These are phyloP conservation scores for Paratinospora sagittata DNA, from an alignment of 164 flowering plant genomes.

Conservation along the genomic window DNA sequence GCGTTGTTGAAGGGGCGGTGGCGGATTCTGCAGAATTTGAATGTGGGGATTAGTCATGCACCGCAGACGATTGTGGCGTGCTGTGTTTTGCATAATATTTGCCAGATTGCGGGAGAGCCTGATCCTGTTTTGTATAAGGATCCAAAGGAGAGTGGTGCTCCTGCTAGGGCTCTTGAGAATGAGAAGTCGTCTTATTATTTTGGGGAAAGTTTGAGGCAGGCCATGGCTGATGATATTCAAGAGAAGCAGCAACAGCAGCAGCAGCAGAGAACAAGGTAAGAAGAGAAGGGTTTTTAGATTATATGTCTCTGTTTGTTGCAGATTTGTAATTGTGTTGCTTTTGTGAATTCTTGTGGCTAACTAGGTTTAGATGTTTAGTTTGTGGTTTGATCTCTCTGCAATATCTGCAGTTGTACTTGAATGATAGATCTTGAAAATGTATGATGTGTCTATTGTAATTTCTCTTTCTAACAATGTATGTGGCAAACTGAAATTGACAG, in stretches of 20 bases:
- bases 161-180: slow-evolving; percentile 55
- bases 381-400: background rate
- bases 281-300: too few relatives aligned
- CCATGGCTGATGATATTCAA: slow-evolving; percentile 76
- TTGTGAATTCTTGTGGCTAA: background rate
- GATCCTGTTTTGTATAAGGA: slow-evolving; percentile 78
- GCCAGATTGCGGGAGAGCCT: slow-evolving; percentile 93
- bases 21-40: slow-evolving; percentile 83
- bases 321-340: background rate
- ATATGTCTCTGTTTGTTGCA: background rate
- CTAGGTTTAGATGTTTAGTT: background rate
- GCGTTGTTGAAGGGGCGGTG: slow-evolving; percentile 88
- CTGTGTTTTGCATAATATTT: slow-evolving; percentile 90
- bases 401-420: background rate
- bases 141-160: slow-evolving; percentile 58
- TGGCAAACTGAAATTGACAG: background rate
- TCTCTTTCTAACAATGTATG: background rate
- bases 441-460: slow-evolving; percentile 1
- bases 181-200: slow-evolving; percentile 67
- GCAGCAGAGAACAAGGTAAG: slow-evolving; percentile 55
- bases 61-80: slow-evolving; percentile 95
- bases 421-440: too few relatives aligned
- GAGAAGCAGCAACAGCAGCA: slow-evolving; percentile 36
- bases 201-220: slow-evolving; percentile 79
- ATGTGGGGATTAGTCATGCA: slow-evolving; percentile 80